Conservation (phyloP, 164 flowering plant genomes). For the Liriodendron chinense region DNA sequence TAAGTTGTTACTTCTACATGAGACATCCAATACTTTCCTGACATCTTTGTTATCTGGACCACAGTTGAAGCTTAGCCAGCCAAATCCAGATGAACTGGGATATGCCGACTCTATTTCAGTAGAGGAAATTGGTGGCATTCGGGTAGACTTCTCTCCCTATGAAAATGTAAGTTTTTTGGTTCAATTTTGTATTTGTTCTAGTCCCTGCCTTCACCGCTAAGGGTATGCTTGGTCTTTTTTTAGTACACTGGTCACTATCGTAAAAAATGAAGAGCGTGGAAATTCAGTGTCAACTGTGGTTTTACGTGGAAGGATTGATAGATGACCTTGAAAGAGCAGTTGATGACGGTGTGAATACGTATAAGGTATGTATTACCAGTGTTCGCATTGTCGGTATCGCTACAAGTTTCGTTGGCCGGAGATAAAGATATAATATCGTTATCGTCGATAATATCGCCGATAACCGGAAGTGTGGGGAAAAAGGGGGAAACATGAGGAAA, state of each 20-base stretch:
- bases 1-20: background rate
- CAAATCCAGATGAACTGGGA: slow-evolving; percentile 86
- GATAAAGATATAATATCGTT: too few species aligned
- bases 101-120: slow-evolving; percentile 87
- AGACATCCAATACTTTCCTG: background rate
- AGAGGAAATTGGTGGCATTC: slow-evolving; percentile 69
- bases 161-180: background rate
- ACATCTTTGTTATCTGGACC: too few species aligned
- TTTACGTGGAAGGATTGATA: slow-evolving; percentile 93
- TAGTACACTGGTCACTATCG: slow-evolving; percentile 72
- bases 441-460: too few species aligned
- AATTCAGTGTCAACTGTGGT: slow-evolving; percentile 83
- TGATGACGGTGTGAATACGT: slow-evolving; percentile 93
- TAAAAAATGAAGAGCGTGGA: slow-evolving; percentile 91
- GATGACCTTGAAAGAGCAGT: too few species aligned
- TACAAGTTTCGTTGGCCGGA: too few species aligned
- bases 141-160: slow-evolving; percentile 42
- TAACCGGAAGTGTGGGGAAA: too few species aligned
- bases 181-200: too few species aligned
- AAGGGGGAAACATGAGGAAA: too few species aligned
- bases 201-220: too few species aligned
- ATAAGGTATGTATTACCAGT: slow-evolving; percentile 64
- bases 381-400: too few species aligned
- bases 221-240: background rate
- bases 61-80: slow-evolving; percentile 78